Base-by-base conservation (phyloP, 2,329 filamentous ascomycete genomes). In the Calonectria hawksworthii region DNA sequence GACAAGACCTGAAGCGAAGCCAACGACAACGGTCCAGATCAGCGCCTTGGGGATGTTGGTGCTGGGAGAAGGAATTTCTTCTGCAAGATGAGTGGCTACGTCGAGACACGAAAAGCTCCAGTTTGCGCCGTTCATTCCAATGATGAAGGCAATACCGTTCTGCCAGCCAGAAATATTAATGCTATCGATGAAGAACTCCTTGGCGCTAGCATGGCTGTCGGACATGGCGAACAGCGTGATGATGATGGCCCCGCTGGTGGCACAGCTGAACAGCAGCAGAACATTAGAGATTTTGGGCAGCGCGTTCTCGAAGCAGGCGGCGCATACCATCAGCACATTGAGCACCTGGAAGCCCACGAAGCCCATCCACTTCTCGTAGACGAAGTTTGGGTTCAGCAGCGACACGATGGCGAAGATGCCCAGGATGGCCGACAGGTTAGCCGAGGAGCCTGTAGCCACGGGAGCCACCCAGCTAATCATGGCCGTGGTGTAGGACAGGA, bases 51-150 rank as follows among this genome's bases (percentile, higher is more conserved):
- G 79, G 28, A 81, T 80, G 28, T 82, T 78, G 4, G 72, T 79
- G 14, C 72, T 75, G 0, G 81, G 81, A 1, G 69, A 74, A 2
- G 80, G 81, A n/a, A 83, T 82, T 72, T 83, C 81, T 54, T 83
- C 81, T 2, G 81, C 80, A 28, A 83, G 63, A 34, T 83, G 81
- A 1, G 80, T 80, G 16, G 78, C 76, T 14, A 81, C 79, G 23
- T 83, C 82, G 23, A 83, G 78, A 52, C 81, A 83, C 1, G 79
- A 82, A 26, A 82, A 80, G 65, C 80, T 81, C 82, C 82, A 83
- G 64, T 83, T 82, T 54, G 79, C 77, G 0, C 80, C 80, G 36
- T 79, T 80, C 67, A 83, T 78, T 18, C 81, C 82, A 28, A 82
- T 80, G 44, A 83, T 78, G 66, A 82, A 82, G 3, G 81, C 81